These are phyloP conservation scores for Eucalyptus erythrocorys DNA, from an alignment of 345 rosid species.

Conservation along the genomic window DNA sequence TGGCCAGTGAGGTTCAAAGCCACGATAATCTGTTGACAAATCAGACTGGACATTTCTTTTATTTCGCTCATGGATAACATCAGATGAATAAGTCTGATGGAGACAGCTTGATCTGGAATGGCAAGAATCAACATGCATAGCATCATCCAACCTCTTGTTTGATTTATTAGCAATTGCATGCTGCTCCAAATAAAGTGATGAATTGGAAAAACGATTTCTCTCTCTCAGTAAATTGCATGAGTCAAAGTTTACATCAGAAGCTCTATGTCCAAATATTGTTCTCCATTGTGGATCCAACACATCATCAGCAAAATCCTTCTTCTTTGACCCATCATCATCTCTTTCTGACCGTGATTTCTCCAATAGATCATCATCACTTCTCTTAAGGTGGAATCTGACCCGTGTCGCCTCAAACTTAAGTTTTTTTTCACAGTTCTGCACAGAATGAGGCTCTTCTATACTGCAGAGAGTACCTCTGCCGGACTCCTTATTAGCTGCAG, in stretches of 20 bases:
- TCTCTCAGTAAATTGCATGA: slow-evolving; percentile 16
- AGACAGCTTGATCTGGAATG: neutral
- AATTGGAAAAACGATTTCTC: slow-evolving; percentile 1
- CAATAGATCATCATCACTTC: slow-evolving; percentile 9
- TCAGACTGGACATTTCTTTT: slow-evolving; percentile 1
- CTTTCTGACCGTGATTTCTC: slow-evolving; percentile 1
- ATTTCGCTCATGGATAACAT: neutral
- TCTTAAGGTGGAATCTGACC: slow-evolving; percentile 9
- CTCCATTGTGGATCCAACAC: neutral
- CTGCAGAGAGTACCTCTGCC: neutral
- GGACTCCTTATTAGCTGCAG: neutral
- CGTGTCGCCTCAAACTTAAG: slow-evolving; percentile 20
- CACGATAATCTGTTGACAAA: slow-evolving; percentile 8
- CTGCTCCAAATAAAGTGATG: neutral
- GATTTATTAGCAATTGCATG: neutral
- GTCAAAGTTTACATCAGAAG: slow-evolving; percentile 18
- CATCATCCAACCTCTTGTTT: slow-evolving; percentile 5
- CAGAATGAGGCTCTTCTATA: slow-evolving; percentile 17
- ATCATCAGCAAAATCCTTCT: slow-evolving; percentile 9
- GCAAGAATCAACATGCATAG: slow-evolving; percentile 1
- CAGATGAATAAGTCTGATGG: neutral
- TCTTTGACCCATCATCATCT: slow-evolving; percentile 1
- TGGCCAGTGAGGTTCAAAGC: slow-evolving; percentile 1
- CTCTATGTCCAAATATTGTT: slow-evolving; percentile 9
- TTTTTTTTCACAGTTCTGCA: slow-evolving; percentile 7